Percentiles rank a stretch among this genome's conserved stretches.
Conservation (phyloP, 148 eudicot species). For the Amaranthus hypochondriacus region DNA sequence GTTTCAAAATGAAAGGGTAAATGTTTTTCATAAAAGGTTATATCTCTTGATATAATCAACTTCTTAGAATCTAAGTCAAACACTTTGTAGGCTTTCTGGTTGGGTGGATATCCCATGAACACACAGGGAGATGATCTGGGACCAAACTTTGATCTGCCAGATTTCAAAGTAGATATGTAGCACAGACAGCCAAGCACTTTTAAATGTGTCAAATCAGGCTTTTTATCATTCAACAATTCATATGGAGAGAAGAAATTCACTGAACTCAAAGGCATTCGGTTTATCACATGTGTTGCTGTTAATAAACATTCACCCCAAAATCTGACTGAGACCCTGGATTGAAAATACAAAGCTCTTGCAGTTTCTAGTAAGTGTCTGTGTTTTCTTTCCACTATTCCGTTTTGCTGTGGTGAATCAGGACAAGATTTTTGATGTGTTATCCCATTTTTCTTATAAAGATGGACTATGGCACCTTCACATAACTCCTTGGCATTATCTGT, state of each 20-base stretch:
- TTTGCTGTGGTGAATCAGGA: not conserved
- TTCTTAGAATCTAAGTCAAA: not conserved
- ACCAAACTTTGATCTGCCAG: not conserved
- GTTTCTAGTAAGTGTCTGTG: not conserved
- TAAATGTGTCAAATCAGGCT: not conserved
- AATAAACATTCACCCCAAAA: conserved; percentile 3
- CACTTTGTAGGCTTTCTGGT: not conserved
- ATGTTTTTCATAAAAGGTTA: not conserved
- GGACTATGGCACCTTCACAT: not conserved
- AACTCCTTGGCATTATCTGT: not conserved
- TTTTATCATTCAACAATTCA: not conserved
- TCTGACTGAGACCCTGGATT: not conserved
- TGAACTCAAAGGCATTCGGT: not conserved
- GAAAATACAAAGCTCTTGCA: not conserved
- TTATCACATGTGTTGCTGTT: not conserved
- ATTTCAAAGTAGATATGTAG: not conserved
- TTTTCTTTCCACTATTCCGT: not conserved
- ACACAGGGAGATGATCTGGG: not conserved
- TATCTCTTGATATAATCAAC: not conserved
- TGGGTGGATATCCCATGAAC: not conserved
- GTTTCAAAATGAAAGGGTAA: not conserved
- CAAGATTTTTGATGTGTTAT: not conserved
- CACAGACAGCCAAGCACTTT: not conserved
- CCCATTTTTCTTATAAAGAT: not conserved
- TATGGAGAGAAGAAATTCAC: not conserved